Evolutionary conservation across 75 land plant genomes (phyloP).

Genomic region (Cunninghamia lanceolata): DNA sequence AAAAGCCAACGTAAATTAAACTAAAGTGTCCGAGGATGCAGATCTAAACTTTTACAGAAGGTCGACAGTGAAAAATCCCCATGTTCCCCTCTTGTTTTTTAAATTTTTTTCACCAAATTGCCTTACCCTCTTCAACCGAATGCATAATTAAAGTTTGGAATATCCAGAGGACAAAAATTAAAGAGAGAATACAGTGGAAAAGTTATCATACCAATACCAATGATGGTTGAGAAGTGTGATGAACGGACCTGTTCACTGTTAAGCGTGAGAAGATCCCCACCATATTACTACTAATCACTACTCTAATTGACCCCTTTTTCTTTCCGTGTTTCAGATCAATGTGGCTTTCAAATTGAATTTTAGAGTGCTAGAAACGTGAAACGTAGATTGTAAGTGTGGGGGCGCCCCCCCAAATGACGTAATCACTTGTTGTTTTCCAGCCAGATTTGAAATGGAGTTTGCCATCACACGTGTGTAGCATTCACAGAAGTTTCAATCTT

Average conservation of each 20-base stretch:
- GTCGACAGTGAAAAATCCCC: neutral
- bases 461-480: no score
- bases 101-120: neutral
- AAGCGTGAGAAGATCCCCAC: conserved; percentile 71
- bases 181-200: conserved; percentile 7
- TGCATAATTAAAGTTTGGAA: neutral
- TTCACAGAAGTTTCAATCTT: no score
- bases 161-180: neutral
- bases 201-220: conserved; percentile 21
- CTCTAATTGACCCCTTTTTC: neutral
- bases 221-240: conserved; percentile 47
- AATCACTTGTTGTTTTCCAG: no score
- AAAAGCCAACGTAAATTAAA: neutral
- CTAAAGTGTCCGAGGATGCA: neutral
- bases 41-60: neutral
- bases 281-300: conserved; percentile 12
- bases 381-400: no score
- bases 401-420: no score
- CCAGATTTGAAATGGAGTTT: no score
- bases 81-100: conserved; percentile 7
- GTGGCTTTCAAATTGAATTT: neutral
- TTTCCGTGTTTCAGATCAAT: neutral
- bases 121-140: neutral
- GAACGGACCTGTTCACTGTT: conserved; percentile 32
- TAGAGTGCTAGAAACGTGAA: neutral